Conservation (phyloP, 495 filamentous ascomycete genomes). For the Jackrogersella multiformis region DNA sequence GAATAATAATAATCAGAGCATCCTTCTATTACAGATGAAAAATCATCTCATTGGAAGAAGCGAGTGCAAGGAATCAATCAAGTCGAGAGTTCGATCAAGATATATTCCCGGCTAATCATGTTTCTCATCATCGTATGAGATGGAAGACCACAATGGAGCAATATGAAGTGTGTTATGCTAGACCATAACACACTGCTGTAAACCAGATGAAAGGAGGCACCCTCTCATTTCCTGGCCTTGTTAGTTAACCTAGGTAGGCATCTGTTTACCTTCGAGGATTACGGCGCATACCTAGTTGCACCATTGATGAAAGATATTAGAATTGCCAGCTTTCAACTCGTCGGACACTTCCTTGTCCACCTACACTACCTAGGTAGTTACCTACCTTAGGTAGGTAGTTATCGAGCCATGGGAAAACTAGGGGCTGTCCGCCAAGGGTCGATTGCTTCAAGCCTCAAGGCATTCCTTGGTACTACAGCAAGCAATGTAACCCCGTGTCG, state of each 20-base stretch:
- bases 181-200: conserved; percentile 20
- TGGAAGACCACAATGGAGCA: conserved; percentile 17
- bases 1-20: conserved; percentile 2
- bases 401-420: conserved; percentile 29
- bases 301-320: neutral
- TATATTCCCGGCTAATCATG: conserved; percentile 11
- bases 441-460: conserved; percentile 30
- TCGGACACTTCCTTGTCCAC: conserved; percentile 34
- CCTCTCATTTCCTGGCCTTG: conserved; percentile 38
- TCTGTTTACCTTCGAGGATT: conserved; percentile 11
- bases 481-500: conserved; percentile 37
- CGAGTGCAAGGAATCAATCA: conserved; percentile 17
- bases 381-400: too few species aligned
- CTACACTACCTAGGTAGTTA: too few species aligned
- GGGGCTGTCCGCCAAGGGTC: conserved; percentile 31
- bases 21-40: conserved; percentile 15
- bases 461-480: conserved; percentile 17
- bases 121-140: conserved; percentile 33
- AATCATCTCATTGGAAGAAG: conserved; percentile 25
- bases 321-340: conserved; percentile 25
- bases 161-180: conserved; percentile 24
- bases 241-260: neutral
- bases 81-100: conserved; percentile 27
- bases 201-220: conserved; percentile 33
- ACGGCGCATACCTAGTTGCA: conserved; percentile 14